phyloP scores from a whole-genome alignment of 179 eudicot genomes.

The Carnegiea gigantea region DNA sequence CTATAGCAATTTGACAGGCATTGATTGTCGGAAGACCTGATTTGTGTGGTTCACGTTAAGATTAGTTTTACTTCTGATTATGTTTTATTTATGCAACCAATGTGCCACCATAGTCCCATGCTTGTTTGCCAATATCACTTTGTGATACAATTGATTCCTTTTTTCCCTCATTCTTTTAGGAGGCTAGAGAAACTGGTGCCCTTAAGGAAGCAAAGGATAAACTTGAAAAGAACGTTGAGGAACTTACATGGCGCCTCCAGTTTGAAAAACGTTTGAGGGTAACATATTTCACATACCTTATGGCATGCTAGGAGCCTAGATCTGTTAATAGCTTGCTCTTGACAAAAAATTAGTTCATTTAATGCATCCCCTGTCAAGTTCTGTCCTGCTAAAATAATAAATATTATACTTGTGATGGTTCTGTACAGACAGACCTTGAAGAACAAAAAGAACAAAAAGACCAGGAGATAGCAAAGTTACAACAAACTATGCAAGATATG shows the following conservation, averaged over 20 bases:
- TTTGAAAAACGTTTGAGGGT: slow-evolving; percentile 17
- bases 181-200: slow-evolving; percentile 41
- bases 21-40: neutral
- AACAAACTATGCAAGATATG: slow-evolving; percentile 59
- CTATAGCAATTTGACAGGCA: neutral
- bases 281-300: neutral
- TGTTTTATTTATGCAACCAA: slow-evolving; percentile 17
- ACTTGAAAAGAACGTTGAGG: slow-evolving; percentile 12
- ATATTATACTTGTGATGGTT: slow-evolving; percentile 9
- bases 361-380: neutral
- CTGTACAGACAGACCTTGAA: slow-evolving; percentile 75
- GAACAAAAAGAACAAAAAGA: slow-evolving; percentile 76
- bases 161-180: slow-evolving; percentile 43
- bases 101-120: neutral
- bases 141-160: neutral
- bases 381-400: neutral
- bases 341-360: neutral
- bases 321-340: neutral
- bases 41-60: neutral
- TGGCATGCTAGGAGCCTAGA: neutral
- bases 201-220: slow-evolving; percentile 24
- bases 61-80: neutral
- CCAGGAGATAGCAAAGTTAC: slow-evolving; percentile 66
- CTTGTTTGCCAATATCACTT: neutral
- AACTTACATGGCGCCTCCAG: slow-evolving; percentile 13